Base-by-base conservation (phyloP, 2,329 filamentous ascomycete species). In the Bipolaris victoriae region DNA sequence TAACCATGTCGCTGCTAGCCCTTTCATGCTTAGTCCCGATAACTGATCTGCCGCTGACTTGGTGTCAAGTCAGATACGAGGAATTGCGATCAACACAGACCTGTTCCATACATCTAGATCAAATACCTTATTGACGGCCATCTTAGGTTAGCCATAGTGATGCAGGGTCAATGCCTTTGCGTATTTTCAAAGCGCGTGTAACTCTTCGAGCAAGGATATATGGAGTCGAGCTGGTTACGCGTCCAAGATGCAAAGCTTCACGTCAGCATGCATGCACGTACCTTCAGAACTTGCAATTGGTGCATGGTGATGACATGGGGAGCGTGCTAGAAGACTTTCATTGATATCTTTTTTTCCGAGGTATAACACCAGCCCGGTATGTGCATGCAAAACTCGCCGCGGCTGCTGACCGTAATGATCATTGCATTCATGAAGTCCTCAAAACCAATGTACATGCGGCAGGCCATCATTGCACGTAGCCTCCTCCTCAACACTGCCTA, bases 301-400 rank as follows among this genome's bases (percentile, higher is more conserved):
- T 29, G 31, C 40, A 41, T 36, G 29, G 37, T 51, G 22, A 46
- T 29, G 6, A 44, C 26, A 43, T 55, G 36, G 40, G 45, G 36
- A 60, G 61, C 58, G 60, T 72, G 66, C 66, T 68, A 63, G 67
- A 67, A 73, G 61, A 69, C 72, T 73, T 74, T 70, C 66, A 73
- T 73, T 73, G 66, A 65, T 70, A 68, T 72, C 66, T 71, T 65
- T 70, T 65, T 65, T 70, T 71, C 29, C 56, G 66, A 67, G 63
- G 67, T 61, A 66, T 62, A 69, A 72, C 71, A 71, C 71, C 71
- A 71, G 70, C 65, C 67, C 62, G 67, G 66, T 67, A 63, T 63
- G 62, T 64, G 63, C 69, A 68, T 68, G 67, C 61, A 60, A 67
- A 66, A 67, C 67, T 67, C 65, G 65, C 67, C 67, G 61, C 57